Conservation (phyloP, 1,284 basidiomycete species). For the Boletellus deceptivus region DNA sequence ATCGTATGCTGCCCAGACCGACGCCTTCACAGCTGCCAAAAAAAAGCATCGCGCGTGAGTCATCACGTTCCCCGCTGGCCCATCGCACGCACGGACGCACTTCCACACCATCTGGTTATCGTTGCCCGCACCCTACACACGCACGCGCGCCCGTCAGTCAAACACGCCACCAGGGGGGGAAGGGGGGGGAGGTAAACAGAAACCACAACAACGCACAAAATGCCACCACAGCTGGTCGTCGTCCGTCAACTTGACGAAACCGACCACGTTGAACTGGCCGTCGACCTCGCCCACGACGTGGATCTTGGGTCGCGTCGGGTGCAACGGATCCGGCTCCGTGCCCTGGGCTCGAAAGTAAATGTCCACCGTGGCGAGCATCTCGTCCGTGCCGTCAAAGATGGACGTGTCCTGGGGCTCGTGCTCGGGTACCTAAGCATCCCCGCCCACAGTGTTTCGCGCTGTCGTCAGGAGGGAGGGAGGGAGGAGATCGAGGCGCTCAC, state of each 20-base stretch:
- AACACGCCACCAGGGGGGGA: neutral
- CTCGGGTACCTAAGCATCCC: constrained; percentile 23
- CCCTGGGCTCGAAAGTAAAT: constrained; percentile 46
- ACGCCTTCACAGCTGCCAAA: constrained; percentile 58
- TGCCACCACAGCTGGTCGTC: constrained; percentile 61
- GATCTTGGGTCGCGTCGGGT: constrained; percentile 54
- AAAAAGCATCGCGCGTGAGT: neutral
- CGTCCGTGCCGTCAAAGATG: constrained; percentile 50
- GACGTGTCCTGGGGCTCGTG: constrained; percentile 39
- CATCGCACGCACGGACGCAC: constrained; percentile 33
- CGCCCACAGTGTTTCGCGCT: neutral
- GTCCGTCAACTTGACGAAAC: constrained; percentile 53
- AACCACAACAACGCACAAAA: too few relatives aligned
- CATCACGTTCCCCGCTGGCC: too few relatives aligned
- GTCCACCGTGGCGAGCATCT: constrained; percentile 49
- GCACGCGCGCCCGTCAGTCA: too few relatives aligned
- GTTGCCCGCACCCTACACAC: constrained; percentile 53
- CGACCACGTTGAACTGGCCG: constrained; percentile 45
- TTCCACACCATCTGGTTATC: constrained; percentile 59
- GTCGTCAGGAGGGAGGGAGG: neutral
- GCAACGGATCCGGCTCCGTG: constrained; percentile 42
- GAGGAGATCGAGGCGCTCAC: too few relatives aligned
- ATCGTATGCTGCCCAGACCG: constrained; percentile 60
- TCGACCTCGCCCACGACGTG: constrained; percentile 52
- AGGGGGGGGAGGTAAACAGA: too few relatives aligned